Conservation (phyloP, 1,284 basidiomycete genomes). For the Gymnopus androsaceus region DNA sequence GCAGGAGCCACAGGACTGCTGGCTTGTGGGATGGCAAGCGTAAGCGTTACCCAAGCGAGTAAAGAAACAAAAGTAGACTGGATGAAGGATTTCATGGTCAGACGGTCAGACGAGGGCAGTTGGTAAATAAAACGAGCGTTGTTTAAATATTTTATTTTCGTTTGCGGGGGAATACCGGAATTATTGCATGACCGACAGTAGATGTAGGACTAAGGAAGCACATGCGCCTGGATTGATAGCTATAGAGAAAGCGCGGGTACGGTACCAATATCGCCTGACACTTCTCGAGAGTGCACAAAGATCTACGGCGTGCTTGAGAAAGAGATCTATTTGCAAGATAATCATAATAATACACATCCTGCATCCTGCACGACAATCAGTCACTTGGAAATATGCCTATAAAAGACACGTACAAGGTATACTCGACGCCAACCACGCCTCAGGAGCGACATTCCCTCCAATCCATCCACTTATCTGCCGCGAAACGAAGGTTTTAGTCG, state of each 20-base stretch:
- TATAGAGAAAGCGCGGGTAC: too few relatives aligned
- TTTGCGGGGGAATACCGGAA: background rate
- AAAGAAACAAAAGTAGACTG: constrained; percentile 1
- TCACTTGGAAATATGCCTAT: background rate
- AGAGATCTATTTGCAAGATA: too few relatives aligned
- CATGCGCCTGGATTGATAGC: too few relatives aligned
- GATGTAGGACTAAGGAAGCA: too few relatives aligned
- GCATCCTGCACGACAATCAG: too few relatives aligned
- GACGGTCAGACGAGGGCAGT: background rate
- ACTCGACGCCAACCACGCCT: constrained; percentile 77
- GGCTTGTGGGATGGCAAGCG: background rate
- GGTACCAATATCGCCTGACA: too few relatives aligned
- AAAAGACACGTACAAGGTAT: constrained; percentile 50
- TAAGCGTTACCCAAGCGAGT: constrained; percentile 31
- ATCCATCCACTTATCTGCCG: constrained; percentile 66
- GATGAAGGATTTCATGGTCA: background rate
- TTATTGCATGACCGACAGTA: too few relatives aligned
- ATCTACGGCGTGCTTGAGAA: too few relatives aligned
- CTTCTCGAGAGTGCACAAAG: too few relatives aligned
- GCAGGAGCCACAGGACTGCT: background rate
- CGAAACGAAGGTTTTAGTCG: constrained; percentile 65
- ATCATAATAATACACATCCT: too few relatives aligned
- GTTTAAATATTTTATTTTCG: background rate
- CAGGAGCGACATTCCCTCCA: constrained; percentile 51
- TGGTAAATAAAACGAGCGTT: background rate